These are phyloP conservation scores for Leonotis leonurus DNA, from an alignment of 257 asterid species.

Conservation along the genomic window DNA sequence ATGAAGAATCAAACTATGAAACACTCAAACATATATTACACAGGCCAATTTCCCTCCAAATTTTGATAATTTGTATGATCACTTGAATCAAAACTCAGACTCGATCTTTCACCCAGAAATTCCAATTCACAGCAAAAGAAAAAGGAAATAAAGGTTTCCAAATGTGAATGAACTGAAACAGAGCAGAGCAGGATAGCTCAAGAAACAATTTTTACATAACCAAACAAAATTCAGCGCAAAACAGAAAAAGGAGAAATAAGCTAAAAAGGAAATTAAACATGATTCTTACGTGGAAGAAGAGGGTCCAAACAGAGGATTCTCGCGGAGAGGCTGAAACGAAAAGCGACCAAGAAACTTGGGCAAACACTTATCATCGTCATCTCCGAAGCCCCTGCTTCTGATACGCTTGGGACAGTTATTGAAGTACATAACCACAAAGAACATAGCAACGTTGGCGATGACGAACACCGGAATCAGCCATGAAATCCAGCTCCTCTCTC, in stretches of 20 bases:
- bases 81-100: neutral
- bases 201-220: neutral
- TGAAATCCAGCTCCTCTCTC: slow-evolving; percentile 56
- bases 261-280: neutral
- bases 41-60: neutral
- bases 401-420: slow-evolving; percentile 63
- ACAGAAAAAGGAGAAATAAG: neutral
- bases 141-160: too few relatives aligned
- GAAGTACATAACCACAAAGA: slow-evolving; percentile 58
- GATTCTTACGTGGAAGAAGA: slow-evolving; percentile 70
- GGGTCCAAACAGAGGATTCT: slow-evolving; percentile 89
- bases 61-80: neutral
- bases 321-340: slow-evolving; percentile 70
- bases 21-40: neutral
- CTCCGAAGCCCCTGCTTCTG: slow-evolving; percentile 13
- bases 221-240: neutral
- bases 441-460: slow-evolving; percentile 51
- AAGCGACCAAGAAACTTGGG: slow-evolving; percentile 68
- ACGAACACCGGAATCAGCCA: slow-evolving; percentile 76
- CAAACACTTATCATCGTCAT: slow-evolving; percentile 33
- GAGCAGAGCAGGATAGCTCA: neutral
- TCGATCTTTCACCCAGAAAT: neutral
- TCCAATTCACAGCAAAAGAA: neutral
- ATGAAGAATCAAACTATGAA: neutral
- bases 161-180: too few relatives aligned